Percentiles rank a stretch among this genome's conserved stretches.
These are phyloP conservation scores for Hypoxylon sp. DNA, from an alignment of 2,329 filamentous ascomycete species.

Conservation along the genomic window DNA sequence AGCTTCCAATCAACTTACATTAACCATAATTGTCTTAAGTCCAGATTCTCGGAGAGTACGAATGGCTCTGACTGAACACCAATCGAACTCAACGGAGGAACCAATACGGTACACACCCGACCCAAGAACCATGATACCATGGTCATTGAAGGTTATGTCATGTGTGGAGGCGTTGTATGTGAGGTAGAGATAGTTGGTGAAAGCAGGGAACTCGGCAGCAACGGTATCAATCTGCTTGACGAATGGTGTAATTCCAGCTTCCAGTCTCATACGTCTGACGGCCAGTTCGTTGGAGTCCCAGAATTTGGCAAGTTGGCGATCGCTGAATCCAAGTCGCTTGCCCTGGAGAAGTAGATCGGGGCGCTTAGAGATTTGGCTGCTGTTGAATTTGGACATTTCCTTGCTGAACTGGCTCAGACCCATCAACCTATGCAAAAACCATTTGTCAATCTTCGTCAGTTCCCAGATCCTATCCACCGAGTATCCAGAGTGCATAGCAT, in stretches of 20 bases:
- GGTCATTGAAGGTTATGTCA: conserved; percentile 85
- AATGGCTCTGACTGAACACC: conserved; percentile 96
- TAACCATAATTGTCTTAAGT: conserved; percentile 88
- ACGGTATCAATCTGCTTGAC: conserved; percentile 99
- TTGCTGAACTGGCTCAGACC: conserved; percentile 89
- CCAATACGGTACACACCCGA: conserved; percentile 97
- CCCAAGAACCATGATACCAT: conserved; percentile 94
- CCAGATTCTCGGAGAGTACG: conserved; percentile 85
- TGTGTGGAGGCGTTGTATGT: conserved; percentile 93
- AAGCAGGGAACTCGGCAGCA: conserved; percentile 92
- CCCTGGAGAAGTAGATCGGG: conserved; percentile 77
- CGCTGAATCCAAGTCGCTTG: conserved; percentile 93
- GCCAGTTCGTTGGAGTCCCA: conserved; percentile 94
- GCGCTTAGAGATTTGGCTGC: conserved; percentile 70
- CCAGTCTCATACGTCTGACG: conserved; percentile 82
- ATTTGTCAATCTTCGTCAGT: conserved; percentile 98
- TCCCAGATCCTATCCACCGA: conserved; percentile 97
- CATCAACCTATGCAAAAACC: conserved; percentile 95
- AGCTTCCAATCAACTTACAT: conserved; percentile 25
- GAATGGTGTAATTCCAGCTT: conserved; percentile 84
- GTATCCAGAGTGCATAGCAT: conserved; percentile 95
- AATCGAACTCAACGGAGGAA: conserved; percentile 98
- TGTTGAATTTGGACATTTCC: conserved; percentile 72
- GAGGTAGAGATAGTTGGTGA: conserved; percentile 94
- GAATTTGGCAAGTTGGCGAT: conserved; percentile 92